A percentile compares a stretch with the other conserved stretches of the same genome.
These are phyloP conservation scores for Zostera marina DNA, from an alignment of 116 monocot genomes.

Conservation along the genomic window DNA sequence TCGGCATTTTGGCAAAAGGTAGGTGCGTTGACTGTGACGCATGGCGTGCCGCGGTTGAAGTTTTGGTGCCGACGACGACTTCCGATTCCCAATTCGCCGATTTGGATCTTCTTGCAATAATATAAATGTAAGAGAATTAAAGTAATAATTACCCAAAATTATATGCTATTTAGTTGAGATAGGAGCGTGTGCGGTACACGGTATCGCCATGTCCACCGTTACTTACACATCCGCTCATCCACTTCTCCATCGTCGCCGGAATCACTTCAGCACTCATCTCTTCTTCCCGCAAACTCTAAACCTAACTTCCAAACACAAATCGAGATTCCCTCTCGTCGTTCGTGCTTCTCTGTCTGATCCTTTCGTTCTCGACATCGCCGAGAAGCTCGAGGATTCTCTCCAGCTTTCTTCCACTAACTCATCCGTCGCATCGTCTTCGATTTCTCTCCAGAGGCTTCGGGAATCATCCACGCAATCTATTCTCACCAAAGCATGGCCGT, in stretches of 20 bases:
- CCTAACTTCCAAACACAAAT: neutral
- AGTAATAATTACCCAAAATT: too few species aligned
- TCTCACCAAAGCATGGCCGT: conserved; percentile 66
- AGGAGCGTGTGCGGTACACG: neutral
- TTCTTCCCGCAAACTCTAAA: neutral
- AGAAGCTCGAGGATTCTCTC: conserved; percentile 80
- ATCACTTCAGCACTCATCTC: too few species aligned
- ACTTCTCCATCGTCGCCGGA: neutral
- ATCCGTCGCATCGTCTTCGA: neutral
- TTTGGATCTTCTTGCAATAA: too few species aligned
- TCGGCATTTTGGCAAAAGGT: neutral
- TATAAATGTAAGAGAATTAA: too few species aligned
- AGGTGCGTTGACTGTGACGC: neutral
- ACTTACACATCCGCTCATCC: neutral
- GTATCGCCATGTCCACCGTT: neutral
- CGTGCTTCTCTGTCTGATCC: conserved; percentile 60
- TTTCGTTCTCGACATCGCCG: conserved; percentile 78
- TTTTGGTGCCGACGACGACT: too few species aligned
- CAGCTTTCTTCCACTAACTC: conserved; percentile 5
- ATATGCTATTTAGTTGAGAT: too few species aligned
- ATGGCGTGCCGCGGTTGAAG: neutral
- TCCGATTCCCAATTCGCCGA: too few species aligned
- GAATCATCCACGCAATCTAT: conserved; percentile 52
- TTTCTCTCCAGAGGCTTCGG: conserved; percentile 39
- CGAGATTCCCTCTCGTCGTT: neutral